Evolutionary conservation across 208 protist species (phyloP), one percentile per base, ranked within the genome.

Genomic region (Leishmania major): DNA sequence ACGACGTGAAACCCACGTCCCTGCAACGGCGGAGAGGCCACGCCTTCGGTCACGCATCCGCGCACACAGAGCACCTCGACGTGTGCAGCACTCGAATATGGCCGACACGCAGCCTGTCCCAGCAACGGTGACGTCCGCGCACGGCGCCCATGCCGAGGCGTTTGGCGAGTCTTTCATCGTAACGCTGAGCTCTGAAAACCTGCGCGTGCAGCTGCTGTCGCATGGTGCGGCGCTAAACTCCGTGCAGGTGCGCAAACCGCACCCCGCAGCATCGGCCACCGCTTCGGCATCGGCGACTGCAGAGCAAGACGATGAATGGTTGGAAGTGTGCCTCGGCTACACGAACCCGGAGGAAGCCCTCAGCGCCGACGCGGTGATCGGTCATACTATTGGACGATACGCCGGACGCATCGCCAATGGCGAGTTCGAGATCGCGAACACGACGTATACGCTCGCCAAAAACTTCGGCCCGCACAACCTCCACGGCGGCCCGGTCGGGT

Each of bases 151-250:
- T 2, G 92, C 89, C 8, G 87, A 90, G 80, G 87, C 93, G 10
- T 96, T 93, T 83, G 93, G 93, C 57, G 84, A 91, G 31, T 71
- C 77, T 51, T 92, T 89, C 11, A 84, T 90, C 78, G 87, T 96
- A 45, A 89, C 75, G 17, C 85, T 96, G 3, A 79, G 53, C 55
- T 90, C 91, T 0, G 85, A 90, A 22, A 62, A 85, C 59, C 73
- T 96, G 59, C 86, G 89, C 37, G 91, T 96, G 80, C 80, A 93
- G 78, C 88, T 96, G 57, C 88, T 94, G 4, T 91, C 93, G 5
- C 82, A 74, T 51, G 93, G 93, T 28, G 93, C 93, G 31, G 85
- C 93, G 11, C 73, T 96, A 69, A 89, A 90, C 83, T 89, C 93
- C 1, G 90, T 96, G 37, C 81, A 91, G 71, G 84, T 94, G 77